Evolutionary conservation across 192 early-diverging fungal species (phyloP).

Genomic region (Umbelopsis ramanniana): DNA sequence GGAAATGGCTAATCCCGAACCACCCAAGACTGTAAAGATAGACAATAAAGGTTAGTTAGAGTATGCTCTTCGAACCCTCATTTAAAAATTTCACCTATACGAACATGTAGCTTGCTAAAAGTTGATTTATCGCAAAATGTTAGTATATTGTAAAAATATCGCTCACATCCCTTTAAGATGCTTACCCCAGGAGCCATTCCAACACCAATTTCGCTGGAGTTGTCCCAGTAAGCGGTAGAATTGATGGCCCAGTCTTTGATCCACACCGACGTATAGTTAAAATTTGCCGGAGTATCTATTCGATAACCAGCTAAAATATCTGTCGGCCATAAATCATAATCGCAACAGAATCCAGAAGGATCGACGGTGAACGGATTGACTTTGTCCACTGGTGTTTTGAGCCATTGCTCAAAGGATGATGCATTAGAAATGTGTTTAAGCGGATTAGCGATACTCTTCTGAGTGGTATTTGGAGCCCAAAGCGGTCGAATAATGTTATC

Average conservation of each 20-base stretch:
- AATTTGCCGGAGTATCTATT: conserved; percentile 8
- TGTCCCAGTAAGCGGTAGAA: background rate
- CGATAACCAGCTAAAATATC: conserved; percentile 11
- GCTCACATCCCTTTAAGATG: background rate
- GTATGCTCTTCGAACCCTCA: background rate
- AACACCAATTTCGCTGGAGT: conserved; percentile 23
- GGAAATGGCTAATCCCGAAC: conserved; percentile 21
- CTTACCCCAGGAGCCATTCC: conserved; percentile 22
- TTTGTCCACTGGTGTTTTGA: conserved; percentile 12
- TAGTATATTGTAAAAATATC: background rate
- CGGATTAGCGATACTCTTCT: background rate
- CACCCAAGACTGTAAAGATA: conserved; percentile 3
- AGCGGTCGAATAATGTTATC: conserved; percentile 24
- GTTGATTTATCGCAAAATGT: background rate
- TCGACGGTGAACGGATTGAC: conserved; percentile 19
- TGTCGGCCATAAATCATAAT: conserved; percentile 21
- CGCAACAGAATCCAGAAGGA: conserved; percentile 19
- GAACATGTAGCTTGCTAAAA: conserved; percentile 11
- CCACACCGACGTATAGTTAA: conserved; percentile 7
- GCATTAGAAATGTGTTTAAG: background rate
- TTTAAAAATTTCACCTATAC: background rate
- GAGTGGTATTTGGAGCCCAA: background rate
- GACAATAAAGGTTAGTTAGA: background rate
- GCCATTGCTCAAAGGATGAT: conserved; percentile 11
- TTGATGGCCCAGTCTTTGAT: conserved; percentile 16